Evolutionary conservation across 495 filamentous ascomycete species (phyloP).

Genomic region (Neurospora discreta): DNA sequence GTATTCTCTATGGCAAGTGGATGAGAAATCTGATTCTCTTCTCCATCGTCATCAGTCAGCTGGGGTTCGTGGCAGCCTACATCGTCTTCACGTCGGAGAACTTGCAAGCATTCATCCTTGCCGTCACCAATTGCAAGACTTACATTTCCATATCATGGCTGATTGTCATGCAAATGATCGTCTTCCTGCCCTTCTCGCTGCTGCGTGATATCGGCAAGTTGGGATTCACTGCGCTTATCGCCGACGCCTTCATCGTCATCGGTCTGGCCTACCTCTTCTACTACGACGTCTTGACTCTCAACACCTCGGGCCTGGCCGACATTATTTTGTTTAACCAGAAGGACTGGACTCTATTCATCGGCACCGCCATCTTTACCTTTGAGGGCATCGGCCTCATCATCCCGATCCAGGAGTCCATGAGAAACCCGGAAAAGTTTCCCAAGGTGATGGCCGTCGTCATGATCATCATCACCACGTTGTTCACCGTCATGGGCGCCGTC

Average conservation of each 20-base stretch:
- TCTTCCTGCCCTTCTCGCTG: constrained; percentile 87
- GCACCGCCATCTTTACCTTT: constrained; percentile 97
- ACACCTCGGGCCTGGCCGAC: constrained; percentile 67
- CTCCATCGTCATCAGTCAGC: constrained; percentile 87
- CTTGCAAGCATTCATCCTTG: constrained; percentile 80
- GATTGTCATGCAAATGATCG: constrained; percentile 83
- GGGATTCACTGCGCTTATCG: constrained; percentile 78
- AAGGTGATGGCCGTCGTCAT: constrained; percentile 77
- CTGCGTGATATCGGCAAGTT: constrained; percentile 94
- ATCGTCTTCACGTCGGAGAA: constrained; percentile 97
- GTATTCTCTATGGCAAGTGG: constrained; percentile 77
- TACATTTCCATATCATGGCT: constrained; percentile 76
- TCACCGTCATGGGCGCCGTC: constrained; percentile 80
- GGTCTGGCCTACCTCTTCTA: constrained; percentile 92
- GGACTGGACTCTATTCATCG: constrained; percentile 94
- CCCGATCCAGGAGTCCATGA: constrained; percentile 96
- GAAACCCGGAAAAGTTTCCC: constrained; percentile 75
- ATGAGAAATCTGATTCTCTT: constrained; percentile 78
- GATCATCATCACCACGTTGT: constrained; percentile 86
- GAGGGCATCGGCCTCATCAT: constrained; percentile 98
- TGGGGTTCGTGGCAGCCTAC: constrained; percentile 95
- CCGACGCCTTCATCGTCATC: constrained; percentile 86
- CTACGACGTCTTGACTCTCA: constrained; percentile 81
- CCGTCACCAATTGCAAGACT: constrained; percentile 69
- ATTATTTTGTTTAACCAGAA: constrained; percentile 76